Percentiles rank a stretch among this genome's conserved stretches.
Evolutionary conservation across 2,329 filamentous ascomycete species (phyloP).

Genomic region (Fusarium illudens): DNA sequence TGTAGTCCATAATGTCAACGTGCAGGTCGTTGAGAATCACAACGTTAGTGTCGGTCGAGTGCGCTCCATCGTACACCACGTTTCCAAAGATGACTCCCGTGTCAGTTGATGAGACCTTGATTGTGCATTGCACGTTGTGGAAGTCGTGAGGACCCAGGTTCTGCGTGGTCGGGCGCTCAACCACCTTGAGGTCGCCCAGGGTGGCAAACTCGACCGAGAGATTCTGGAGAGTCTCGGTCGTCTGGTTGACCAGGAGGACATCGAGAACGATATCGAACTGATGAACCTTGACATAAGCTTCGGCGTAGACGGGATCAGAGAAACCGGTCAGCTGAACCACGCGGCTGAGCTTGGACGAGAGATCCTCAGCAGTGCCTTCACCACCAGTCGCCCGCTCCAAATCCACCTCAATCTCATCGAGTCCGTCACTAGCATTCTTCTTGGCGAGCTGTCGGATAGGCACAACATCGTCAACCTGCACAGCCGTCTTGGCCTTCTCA

Average conservation of each 20-base stretch:
- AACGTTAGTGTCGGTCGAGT: conserved; percentile 92
- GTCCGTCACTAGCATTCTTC: conserved; percentile 83
- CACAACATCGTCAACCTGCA: conserved; percentile 96
- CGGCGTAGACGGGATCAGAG: conserved; percentile 97
- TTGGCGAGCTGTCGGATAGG: conserved; percentile 91
- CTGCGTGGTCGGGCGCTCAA: conserved; percentile 94
- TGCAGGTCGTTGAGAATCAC: conserved; percentile 98
- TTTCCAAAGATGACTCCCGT: conserved; percentile 99
- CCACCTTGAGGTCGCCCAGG: conserved; percentile 95
- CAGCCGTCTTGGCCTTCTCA: conserved; percentile 90
- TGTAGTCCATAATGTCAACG: conserved; percentile 99
- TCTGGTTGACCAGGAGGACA: conserved; percentile 96
- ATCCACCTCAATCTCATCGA: conserved; percentile 87
- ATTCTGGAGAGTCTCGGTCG: conserved; percentile 94
- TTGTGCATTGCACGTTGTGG: conserved; percentile 96
- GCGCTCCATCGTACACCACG: conserved; percentile 94
- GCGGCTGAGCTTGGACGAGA: conserved; percentile 92
- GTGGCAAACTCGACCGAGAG: conserved; percentile 99
- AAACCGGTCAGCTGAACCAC: conserved; percentile 98
- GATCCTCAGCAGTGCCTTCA: conserved; percentile 81
- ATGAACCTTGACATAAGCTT: conserved; percentile 98
- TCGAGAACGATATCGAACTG: conserved; percentile 99
- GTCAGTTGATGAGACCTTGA: conserved; percentile 98
- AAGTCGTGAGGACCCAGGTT: conserved; percentile 96
- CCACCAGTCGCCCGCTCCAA: conserved; percentile 94